Evolutionary conservation across 23 red algal genomes (phyloP).

Genomic region (Gracilariopsis chorda): DNA sequence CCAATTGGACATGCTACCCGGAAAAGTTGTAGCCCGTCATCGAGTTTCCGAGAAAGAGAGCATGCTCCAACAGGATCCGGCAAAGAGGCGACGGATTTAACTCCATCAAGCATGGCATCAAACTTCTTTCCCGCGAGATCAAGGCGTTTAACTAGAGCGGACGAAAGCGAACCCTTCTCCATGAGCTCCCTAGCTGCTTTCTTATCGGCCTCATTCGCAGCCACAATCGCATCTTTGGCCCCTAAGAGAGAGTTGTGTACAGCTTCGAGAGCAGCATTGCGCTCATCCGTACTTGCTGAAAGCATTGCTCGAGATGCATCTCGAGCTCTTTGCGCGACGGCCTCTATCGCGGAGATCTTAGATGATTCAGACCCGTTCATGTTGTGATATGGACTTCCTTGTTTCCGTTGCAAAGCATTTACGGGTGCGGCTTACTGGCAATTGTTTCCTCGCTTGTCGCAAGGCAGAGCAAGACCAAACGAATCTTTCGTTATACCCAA

Average conservation of each 20-base stretch:
- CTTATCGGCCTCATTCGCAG: conserved; percentile 63
- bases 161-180: conserved; percentile 28
- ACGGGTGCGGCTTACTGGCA: too few species aligned
- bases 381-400: too few species aligned
- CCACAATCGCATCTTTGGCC: conserved; percentile 38
- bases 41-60: conserved; percentile 75
- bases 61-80: conserved; percentile 86
- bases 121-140: conserved; percentile 92
- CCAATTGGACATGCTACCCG: conserved; percentile 96
- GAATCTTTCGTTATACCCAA: too few species aligned
- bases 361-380: background rate
- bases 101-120: conserved; percentile 74
- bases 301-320: conserved; percentile 71
- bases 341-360: conserved; percentile 20
- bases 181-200: conserved; percentile 29
- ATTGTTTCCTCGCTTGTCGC: too few species aligned
- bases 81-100: conserved; percentile 50
- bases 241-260: conserved; percentile 39
- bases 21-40: conserved; percentile 85
- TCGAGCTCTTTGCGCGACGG: conserved; percentile 44
- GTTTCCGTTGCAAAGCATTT: too few species aligned
- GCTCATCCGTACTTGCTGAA: conserved; percentile 6
- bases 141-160: conserved; percentile 70
- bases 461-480: too few species aligned
- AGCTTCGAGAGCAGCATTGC: conserved; percentile 68